phyloP scores from a whole-genome alignment of 1,139 yeast species.

The Lodderomyces pseudojiufengensis region DNA sequence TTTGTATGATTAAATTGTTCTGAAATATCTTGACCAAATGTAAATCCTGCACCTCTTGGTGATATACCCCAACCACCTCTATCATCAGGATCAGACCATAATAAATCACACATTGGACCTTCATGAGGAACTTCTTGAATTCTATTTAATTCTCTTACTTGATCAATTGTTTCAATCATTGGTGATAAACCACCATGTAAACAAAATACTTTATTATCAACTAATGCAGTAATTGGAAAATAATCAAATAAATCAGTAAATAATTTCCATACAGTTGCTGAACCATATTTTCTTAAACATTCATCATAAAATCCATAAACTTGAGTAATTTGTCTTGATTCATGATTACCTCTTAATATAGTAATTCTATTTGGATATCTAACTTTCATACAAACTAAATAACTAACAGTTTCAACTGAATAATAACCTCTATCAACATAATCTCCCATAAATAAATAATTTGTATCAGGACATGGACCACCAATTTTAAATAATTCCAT shows the following conservation, averaged over 20 bases:
- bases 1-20: slow-evolving; percentile 81
- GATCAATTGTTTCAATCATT: slow-evolving; percentile 83
- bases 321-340: slow-evolving; percentile 93
- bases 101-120: slow-evolving; percentile 96
- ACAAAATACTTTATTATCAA: slow-evolving; percentile 86
- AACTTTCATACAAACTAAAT: slow-evolving; percentile 87
- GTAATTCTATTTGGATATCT: slow-evolving; percentile 93
- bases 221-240: slow-evolving; percentile 89
- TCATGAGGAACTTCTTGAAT: slow-evolving; percentile 98
- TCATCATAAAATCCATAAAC: slow-evolving; percentile 98
- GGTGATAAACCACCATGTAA: slow-evolving; percentile 97
- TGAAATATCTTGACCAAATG: slow-evolving; percentile 50
- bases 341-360: slow-evolving; percentile 94
- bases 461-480: slow-evolving; percentile 85
- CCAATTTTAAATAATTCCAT: slow-evolving; percentile 87
- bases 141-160: slow-evolving; percentile 80
- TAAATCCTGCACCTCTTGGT: slow-evolving; percentile 97
- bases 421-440: slow-evolving; percentile 97
- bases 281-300: slow-evolving; percentile 91
- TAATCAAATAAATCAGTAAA: slow-evolving; percentile 83
- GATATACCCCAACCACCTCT: slow-evolving; percentile 96
- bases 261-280: slow-evolving; percentile 88
- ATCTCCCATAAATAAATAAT: slow-evolving; percentile 86
- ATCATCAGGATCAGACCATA: slow-evolving; percentile 98
- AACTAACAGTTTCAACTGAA: slow-evolving; percentile 85